These are phyloP conservation scores for Uncinocarpus reesii DNA, from an alignment of 2,329 filamentous ascomycete genomes.

Conservation along the genomic window DNA sequence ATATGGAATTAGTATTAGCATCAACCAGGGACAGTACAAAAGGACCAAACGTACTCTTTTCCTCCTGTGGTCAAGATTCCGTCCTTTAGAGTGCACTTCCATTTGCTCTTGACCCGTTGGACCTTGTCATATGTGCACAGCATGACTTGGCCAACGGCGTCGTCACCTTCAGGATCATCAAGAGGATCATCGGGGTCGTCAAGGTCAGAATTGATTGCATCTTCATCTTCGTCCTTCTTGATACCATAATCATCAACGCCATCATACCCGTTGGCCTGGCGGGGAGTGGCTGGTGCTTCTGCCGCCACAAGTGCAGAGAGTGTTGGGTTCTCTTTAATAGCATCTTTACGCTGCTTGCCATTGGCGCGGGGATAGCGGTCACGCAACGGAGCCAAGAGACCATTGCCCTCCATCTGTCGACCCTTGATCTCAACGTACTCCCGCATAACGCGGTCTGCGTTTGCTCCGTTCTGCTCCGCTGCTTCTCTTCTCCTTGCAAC, in stretches of 20 bases:
- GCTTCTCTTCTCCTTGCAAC: slow-evolving; percentile 36
- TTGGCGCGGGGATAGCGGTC: slow-evolving; percentile 29
- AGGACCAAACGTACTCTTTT: slow-evolving; percentile 57
- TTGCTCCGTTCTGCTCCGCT: slow-evolving; percentile 27
- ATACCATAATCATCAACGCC: slow-evolving; percentile 42
- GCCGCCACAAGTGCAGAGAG: slow-evolving; percentile 14
- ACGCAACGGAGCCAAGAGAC: slow-evolving; percentile 36
- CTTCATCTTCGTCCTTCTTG: slow-evolving; percentile 63
- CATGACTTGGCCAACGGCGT: slow-evolving; percentile 79
- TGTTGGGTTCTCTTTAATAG: slow-evolving; percentile 10
- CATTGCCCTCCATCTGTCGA: slow-evolving; percentile 37
- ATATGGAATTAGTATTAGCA: slow-evolving; percentile 8
- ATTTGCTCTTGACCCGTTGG: slow-evolving; percentile 97
- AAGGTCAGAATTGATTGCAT: slow-evolving; percentile 96
- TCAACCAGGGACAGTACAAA: background rate
- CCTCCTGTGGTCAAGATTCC: slow-evolving; percentile 87
- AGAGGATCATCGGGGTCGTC: slow-evolving; percentile 85
- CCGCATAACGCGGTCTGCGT: slow-evolving; percentile 33
- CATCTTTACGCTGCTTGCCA: slow-evolving; percentile 31
- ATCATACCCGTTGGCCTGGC: slow-evolving; percentile 45
- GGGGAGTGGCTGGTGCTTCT: slow-evolving; percentile 15
- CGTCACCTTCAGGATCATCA: slow-evolving; percentile 77
- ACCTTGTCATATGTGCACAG: slow-evolving; percentile 99
- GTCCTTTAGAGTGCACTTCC: slow-evolving; percentile 98
- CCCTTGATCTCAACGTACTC: slow-evolving; percentile 35